Base-by-base conservation (phyloP, 352 stramenopile species). In the Globisporangium nodosum region DNA sequence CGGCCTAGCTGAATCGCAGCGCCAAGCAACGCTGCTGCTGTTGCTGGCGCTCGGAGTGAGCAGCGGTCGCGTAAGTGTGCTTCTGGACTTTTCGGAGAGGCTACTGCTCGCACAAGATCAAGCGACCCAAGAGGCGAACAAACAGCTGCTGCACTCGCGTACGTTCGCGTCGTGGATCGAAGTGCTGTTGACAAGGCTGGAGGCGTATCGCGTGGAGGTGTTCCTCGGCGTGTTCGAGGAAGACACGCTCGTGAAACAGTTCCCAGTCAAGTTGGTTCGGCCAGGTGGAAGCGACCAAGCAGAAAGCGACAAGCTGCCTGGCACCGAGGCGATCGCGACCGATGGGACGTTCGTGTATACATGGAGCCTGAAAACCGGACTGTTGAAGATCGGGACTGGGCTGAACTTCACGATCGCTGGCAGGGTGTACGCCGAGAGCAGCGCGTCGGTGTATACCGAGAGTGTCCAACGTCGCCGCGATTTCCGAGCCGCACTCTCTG, bases 321-420 rank as follows among this genome's bases (percentile, higher is more conserved):
- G 50, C 21, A n/a, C 51, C 3, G 45, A 65, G 50, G 70, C 73
- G 5, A 73, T 90, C 33, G 66, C 81, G 0, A 85, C 73, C 0
- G 76, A 90, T 58, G 81, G 81, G n/a, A 90, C 40, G 27, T 91
- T 81, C 58, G 40, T 85, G 11, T 92, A 87, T 54, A 71, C 60
- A 9, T 92, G 81, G 79, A 80, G 62, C 56, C 31, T 68, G 12
- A 46, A 45, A 1, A 66, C 65, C 7, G 81, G 81, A 0, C 52
- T 92, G 3, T 54, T 60, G 31, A 92, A 90, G 61, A 67, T 92
- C 51, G 83, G 83, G n/a, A 88, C 75, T 0, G 83, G 83, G 1
- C 50, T 71, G 16, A 86, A 91, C 50, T 88, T 87, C 46, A 90
- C 78, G 42, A 76, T 91, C 21, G 71, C 75, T 31, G 82, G 82